These are phyloP conservation scores for Eucalyptus sideroxylon DNA, from an alignment of 345 rosid genomes.

Conservation along the genomic window DNA sequence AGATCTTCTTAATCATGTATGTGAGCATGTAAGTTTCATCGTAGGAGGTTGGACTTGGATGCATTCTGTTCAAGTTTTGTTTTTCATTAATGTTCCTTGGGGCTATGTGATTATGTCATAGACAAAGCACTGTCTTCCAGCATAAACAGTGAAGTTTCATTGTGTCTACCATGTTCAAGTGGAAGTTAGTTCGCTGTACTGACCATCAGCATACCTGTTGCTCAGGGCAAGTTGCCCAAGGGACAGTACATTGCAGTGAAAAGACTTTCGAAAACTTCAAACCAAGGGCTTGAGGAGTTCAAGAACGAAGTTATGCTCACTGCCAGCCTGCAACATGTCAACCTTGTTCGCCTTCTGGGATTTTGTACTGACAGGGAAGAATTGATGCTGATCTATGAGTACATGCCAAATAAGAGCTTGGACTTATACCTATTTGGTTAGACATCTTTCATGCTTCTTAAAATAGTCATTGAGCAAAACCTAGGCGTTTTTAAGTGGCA, in stretches of 20 bases:
- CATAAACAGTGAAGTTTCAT: neutral
- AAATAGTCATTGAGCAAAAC: no score
- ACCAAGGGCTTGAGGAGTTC: constrained; percentile 27
- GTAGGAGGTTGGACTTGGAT: neutral
- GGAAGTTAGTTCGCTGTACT: neutral
- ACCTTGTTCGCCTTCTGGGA: constrained; percentile 7
- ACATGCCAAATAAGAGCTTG: no score
- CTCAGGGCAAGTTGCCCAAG: constrained; percentile 6
- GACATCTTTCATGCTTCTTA: no score
- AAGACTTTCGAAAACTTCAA: constrained; percentile 19
- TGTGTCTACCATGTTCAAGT: neutral
- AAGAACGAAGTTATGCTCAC: constrained; percentile 18
- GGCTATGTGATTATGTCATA: neutral
- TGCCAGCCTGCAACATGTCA: constrained; percentile 26
- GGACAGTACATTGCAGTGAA: constrained; percentile 33
- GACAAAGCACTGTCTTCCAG: neutral
- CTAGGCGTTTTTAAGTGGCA: no score
- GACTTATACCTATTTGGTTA: no score
- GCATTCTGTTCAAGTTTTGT: neutral
- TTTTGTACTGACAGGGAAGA: no score
- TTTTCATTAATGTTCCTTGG: neutral
- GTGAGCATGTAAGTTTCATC: neutral
- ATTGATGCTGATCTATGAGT: no score
- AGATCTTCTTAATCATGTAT: neutral
- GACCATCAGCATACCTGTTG: neutral